Evolutionary conservation across 2,329 filamentous ascomycete species (phyloP).

Genomic region (Penicillium sp.): DNA sequence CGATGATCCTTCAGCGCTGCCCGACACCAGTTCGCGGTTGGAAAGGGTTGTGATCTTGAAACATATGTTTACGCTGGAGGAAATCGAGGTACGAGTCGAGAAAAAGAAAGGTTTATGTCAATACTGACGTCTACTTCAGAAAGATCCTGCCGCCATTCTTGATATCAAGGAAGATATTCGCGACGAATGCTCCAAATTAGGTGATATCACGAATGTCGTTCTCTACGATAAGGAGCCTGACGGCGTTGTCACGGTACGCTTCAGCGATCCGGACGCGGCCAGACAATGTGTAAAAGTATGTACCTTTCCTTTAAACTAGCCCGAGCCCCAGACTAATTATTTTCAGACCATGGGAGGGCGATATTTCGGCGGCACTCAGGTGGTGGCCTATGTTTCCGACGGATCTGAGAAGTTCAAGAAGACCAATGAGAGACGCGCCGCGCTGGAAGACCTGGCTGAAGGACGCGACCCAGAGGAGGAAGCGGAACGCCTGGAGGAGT

Average conservation of each 20-base stretch:
- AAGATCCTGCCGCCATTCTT: slow-evolving; percentile 75
- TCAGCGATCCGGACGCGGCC: slow-evolving; percentile 67
- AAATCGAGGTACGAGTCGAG: slow-evolving; percentile 57
- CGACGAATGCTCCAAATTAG: slow-evolving; percentile 82
- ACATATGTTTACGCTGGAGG: slow-evolving; percentile 85
- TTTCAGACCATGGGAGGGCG: slow-evolving; percentile 68
- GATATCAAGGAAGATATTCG: slow-evolving; percentile 95
- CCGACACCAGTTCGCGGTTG: slow-evolving; percentile 56
- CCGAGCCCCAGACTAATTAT: neutral
- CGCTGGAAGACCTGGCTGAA: slow-evolving; percentile 45
- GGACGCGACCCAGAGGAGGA: slow-evolving; percentile 44
- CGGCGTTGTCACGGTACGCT: slow-evolving; percentile 81
- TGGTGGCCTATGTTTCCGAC: slow-evolving; percentile 67
- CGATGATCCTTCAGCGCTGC: slow-evolving; percentile 64
- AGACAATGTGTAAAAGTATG: slow-evolving; percentile 60
- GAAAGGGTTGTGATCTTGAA: slow-evolving; percentile 84
- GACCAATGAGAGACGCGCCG: slow-evolving; percentile 48
- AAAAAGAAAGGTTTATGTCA: neutral
- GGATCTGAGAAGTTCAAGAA: slow-evolving; percentile 71
- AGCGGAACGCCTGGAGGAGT: slow-evolving; percentile 42
- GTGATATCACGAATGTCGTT: slow-evolving; percentile 84
- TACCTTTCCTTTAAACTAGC: neutral
- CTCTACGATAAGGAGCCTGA: slow-evolving; percentile 82
- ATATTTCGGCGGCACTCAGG: slow-evolving; percentile 68
- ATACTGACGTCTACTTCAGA: slow-evolving; percentile 35